Conservation (phyloP, 164 flowering plant genomes). For the Sedum album region DNA sequence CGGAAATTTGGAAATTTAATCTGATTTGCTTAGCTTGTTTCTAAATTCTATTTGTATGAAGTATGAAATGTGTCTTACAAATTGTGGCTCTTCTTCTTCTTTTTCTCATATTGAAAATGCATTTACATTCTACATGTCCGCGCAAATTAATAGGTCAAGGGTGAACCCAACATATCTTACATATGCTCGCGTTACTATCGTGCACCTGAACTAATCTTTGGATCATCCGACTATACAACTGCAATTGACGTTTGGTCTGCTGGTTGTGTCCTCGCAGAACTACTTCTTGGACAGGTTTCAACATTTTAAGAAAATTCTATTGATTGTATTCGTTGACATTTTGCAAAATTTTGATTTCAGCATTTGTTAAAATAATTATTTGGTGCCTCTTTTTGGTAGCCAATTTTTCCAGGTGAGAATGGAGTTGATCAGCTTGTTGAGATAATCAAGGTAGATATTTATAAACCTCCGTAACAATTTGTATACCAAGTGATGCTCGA, state of each 20-base stretch:
- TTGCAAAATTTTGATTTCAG: too few relatives aligned
- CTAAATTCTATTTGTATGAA: neutral
- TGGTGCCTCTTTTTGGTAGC: constrained; percentile 59
- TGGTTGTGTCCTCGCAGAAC: too few relatives aligned
- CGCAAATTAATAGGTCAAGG: constrained; percentile 36
- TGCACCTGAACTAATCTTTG: constrained; percentile 64
- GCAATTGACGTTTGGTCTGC: constrained; percentile 58
- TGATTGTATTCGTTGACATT: neutral
- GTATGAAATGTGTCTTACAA: neutral
- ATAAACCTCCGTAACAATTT: neutral
- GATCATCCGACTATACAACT: constrained; percentile 53
- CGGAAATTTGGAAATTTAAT: too few relatives aligned
- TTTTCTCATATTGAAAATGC: too few relatives aligned
- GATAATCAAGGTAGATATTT: constrained; percentile 67
- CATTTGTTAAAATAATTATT: too few relatives aligned
- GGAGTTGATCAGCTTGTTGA: constrained; percentile 95
- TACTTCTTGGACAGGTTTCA: constrained; percentile 53
- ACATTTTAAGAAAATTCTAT: neutral
- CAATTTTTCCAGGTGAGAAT: constrained; percentile 84
- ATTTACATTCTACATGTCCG: neutral
- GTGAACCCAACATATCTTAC: constrained; percentile 64
- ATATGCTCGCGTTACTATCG: constrained; percentile 62
- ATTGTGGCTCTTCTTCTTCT: too few relatives aligned
- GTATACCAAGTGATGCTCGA: neutral
- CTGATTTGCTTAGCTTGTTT: neutral